Base-by-base conservation (phyloP, 78 protist genomes). In the Tieghemostelium lacteum region DNA sequence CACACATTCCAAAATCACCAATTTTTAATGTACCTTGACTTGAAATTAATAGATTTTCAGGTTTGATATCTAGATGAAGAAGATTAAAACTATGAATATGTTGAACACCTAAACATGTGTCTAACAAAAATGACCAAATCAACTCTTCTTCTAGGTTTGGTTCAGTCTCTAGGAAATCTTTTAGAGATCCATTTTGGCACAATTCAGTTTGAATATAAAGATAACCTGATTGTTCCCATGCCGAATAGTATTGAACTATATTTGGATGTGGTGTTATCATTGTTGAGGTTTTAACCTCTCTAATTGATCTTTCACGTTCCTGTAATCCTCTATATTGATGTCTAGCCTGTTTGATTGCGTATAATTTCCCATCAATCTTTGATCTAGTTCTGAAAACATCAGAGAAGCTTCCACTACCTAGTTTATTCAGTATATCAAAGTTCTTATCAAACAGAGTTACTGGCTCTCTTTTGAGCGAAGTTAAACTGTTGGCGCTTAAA, bases 31-130 rank as follows among this genome's bases (percentile, higher is more conserved):
- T 24, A 61, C 87, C 77, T 28, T 34, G n/a, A 17, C 70, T 45
- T 34, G 73, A 64, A 37, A 96, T 33, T 37, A 94, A 93, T 39
- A 96, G 70, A 50, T 96, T 96, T 14, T 88, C 98, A 6, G 98
- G 93, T 77, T 96, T 96, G 31, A 96, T 63, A 89, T 96, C 98
- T 31, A 94, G 34, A 76, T 96, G 98, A 24, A 96, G 24, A 74
- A 96, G 70, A 26, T 88, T 39, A 28, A 19, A 75, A n/a, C 34
- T 3, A 85, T 96, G 98, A 8, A 96, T 57, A 36, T 86, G 92
- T 67, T 83, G 37, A 2, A 94, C 73, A 10, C 95, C 98, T 14
- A 73, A 76, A 42, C 89, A 76, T 24, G 83, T 40, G 64, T 94
- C 96, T 17, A 75, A 28, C 31, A 88, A 62, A 33, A 89, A 62